A percentile compares a stretch with the other conserved stretches of the same genome.
These are phyloP conservation scores for Stemphylium vesicarium DNA, from an alignment of 2,329 filamentous ascomycete species.

Conservation along the genomic window DNA sequence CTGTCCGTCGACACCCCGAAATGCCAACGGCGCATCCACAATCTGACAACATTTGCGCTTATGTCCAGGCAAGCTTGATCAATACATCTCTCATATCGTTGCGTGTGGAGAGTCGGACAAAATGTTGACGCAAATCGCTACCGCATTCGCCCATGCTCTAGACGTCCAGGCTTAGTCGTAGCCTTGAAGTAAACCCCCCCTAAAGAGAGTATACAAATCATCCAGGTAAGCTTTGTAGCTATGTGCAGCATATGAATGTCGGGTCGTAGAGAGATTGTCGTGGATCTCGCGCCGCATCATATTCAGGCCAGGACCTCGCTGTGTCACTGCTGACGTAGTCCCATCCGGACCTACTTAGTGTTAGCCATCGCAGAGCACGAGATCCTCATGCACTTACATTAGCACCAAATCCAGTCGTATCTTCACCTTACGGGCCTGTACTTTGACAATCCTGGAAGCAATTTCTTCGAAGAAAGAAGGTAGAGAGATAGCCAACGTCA, in stretches of 20 bases:
- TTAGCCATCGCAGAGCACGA: neutral
- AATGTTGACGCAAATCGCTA: too few relatives aligned
- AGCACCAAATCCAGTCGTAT: conserved; percentile 6
- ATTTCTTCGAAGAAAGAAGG: conserved; percentile 10
- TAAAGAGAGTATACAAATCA: too few relatives aligned
- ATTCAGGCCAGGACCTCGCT: conserved; percentile 11
- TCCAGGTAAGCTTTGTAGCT: neutral
- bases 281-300: conserved; percentile 12
- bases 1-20: neutral
- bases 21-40: neutral
- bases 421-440: conserved; percentile 6
- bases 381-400: neutral
- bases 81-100: neutral
- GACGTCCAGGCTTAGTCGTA: too few relatives aligned
- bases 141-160: too few relatives aligned
- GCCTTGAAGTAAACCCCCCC: too few relatives aligned
- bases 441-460: conserved; percentile 9
- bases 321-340: conserved; percentile 2
- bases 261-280: conserved; percentile 2
- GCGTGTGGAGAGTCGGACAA: neutral
- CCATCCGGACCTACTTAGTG: neutral
- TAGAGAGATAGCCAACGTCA: conserved; percentile 10
- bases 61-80: neutral
- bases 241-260: neutral
- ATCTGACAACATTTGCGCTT: neutral